Evolutionary conservation across 1,139 yeast genomes (phyloP), one percentile per base, ranked within the genome.

Genomic region (Torulaspora pretoriensis): DNA sequence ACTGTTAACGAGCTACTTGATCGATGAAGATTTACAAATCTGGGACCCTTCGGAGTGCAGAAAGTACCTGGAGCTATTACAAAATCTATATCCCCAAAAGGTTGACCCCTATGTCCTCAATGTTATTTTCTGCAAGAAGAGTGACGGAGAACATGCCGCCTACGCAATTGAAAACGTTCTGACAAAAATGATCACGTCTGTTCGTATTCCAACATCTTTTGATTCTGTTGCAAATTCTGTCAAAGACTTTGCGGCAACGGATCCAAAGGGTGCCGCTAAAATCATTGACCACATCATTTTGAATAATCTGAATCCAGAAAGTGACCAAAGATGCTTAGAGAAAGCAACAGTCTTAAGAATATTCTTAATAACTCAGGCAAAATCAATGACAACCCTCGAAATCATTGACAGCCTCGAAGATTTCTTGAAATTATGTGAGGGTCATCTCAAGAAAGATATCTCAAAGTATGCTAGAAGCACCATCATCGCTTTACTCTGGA

Each of bases 401-500:
- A 54, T 55, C 14, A 43, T 49, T 4, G 29, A 29, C 2, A 52
- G 50, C 26, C 38, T 59, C 24, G 38, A 39, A 26, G 46, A 48
- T 5, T 54, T 52, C 31, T 40, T 45, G 22, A 31, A 29, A 3
- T 42, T 41, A 16, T 27, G 54, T 2, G 56, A 59, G 35, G 43
- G 40, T 24, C 29, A 41, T 3, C n/a, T 59, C 5, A 34, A 41
- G 5, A 28, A 43, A 8, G 35, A 34, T 4, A 39, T 58, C 5
- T 46, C 56, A 6, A 43, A 43, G 34, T 40, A 41, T 9, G 42
- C 55, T 6, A 33, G 48, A 10, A 49, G 60, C 2, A 49, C 56
- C 23, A 43, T 59, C 25, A 50, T 60, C 4, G 57, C 62, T 2
- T 30, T 60, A 27, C 40, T 59, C 12, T 59, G 62, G 61, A 59